phyloP scores from a whole-genome alignment of 1,284 basidiomycete species.

The Papiliotrema laurentii region DNA sequence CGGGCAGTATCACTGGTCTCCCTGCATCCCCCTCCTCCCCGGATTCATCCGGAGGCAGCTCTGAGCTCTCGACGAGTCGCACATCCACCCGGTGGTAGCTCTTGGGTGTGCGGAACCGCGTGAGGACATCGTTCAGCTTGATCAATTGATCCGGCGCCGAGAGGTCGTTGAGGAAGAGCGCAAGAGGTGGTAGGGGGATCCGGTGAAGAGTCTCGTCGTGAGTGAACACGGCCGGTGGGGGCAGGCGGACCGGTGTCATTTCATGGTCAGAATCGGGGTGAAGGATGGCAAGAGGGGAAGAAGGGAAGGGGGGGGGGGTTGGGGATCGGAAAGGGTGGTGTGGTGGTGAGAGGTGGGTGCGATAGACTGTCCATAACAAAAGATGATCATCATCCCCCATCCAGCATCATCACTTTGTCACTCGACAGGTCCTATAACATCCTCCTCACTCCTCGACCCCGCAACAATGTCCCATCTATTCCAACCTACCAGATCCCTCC shows the following conservation, averaged over 20 bases:
- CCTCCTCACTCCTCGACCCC: too few species aligned
- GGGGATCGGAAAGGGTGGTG: too few species aligned
- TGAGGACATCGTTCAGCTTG: slow-evolving; percentile 34
- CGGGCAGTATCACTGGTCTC: slow-evolving; percentile 5
- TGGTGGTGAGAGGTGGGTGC: too few species aligned
- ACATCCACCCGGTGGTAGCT: slow-evolving; percentile 37
- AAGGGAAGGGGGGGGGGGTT: too few species aligned
- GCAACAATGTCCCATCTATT: slow-evolving; percentile 28
- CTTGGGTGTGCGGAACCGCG: slow-evolving; percentile 29
- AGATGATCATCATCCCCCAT: too few species aligned
- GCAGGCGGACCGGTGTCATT: too few species aligned
- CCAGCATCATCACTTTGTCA: too few species aligned
- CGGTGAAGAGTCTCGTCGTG: slow-evolving; percentile 27
- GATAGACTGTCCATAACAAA: too few species aligned
- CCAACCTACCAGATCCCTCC: slow-evolving; percentile 20
- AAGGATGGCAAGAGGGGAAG: too few species aligned
- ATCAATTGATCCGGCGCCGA: slow-evolving; percentile 20
- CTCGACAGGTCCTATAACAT: too few species aligned
- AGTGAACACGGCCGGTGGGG: slow-evolving; percentile 20
- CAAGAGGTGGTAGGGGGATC: slow-evolving; percentile 34
- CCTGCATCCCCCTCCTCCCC: background rate
- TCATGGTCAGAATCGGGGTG: too few species aligned
- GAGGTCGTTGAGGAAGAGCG: slow-evolving; percentile 24
- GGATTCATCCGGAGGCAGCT: slow-evolving; percentile 20
- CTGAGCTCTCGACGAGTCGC: slow-evolving; percentile 25